Evolutionary conservation across 1,284 basidiomycete genomes (phyloP).

Genomic region (Cutaneotrichosporon sp.): DNA sequence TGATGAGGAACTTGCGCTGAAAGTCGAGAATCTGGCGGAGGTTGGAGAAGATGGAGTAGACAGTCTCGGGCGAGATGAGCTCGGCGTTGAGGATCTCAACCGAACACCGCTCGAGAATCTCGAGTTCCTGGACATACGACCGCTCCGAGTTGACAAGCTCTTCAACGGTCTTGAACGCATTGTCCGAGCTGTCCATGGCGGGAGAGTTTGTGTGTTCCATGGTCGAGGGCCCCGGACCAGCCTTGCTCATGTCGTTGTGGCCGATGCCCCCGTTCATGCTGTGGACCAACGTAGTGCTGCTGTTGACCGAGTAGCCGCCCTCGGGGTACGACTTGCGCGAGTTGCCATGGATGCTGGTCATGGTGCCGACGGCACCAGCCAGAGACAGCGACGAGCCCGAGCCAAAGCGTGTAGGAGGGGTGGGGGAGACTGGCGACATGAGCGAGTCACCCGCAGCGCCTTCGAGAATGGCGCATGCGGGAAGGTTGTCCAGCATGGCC

Average conservation of each 20-base stretch:
- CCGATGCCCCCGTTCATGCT: conserved; percentile 1
- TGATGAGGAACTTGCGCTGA: conserved; percentile 88
- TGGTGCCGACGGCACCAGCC: conserved; percentile 8
- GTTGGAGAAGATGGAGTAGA: conserved; percentile 92
- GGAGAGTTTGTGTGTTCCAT: conserved; percentile 10
- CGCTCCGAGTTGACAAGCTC: conserved; percentile 59
- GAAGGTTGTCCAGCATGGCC: conserved; percentile 74
- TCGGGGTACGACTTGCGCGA: conserved; percentile 41
- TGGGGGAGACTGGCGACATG: conserved; percentile 52
- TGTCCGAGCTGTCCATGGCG: conserved; percentile 12
- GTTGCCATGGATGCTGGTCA: conserved; percentile 13
- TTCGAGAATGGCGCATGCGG: conserved; percentile 32
- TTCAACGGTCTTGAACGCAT: conserved; percentile 44
- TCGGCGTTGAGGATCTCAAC: conserved; percentile 72
- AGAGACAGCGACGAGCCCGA: conserved; percentile 6
- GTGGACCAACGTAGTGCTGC: conserved; percentile 10
- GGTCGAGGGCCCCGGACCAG: neutral
- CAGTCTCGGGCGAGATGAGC: conserved; percentile 85
- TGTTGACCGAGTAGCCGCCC: conserved; percentile 17
- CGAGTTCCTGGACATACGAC: conserved; percentile 96
- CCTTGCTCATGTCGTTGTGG: conserved; percentile 2
- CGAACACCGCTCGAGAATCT: conserved; percentile 88
- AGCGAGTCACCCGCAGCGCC: conserved; percentile 47
- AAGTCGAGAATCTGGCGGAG: conserved; percentile 94
- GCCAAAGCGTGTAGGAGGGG: conserved; percentile 14